Evolutionary conservation across 345 rosid genomes (phyloP).

Genomic region (Lagerstroemia speciosa): DNA sequence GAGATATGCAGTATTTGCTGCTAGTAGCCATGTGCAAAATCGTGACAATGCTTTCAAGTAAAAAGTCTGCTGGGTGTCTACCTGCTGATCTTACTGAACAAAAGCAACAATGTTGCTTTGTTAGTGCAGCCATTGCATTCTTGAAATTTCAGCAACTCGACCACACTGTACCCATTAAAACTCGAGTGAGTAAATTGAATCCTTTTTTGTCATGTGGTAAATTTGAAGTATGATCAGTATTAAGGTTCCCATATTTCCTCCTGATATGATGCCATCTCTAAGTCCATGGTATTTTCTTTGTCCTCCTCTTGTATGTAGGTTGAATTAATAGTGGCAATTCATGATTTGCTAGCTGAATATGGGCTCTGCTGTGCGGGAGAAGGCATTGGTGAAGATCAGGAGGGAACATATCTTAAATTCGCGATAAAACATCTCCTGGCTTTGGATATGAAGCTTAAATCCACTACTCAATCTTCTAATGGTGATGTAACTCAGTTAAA

Average conservation of each 20-base stretch:
- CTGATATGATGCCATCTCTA: neutral
- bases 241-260: neutral
- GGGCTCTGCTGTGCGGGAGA: conserved; percentile 89
- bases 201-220: conserved; percentile 5
- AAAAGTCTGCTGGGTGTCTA: conserved; percentile 38
- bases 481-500: conserved; percentile 31
- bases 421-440: conserved; percentile 89
- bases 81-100: conserved; percentile 50
- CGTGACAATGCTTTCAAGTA: conserved; percentile 49
- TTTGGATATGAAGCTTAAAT: conserved; percentile 85
- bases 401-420: conserved; percentile 86
- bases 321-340: conserved; percentile 75
- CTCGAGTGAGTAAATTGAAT: conserved; percentile 44
- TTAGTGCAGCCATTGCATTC: conserved; percentile 75
- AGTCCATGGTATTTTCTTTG: neutral
- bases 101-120: conserved; percentile 56
- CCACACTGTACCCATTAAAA: conserved; percentile 46
- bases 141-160: conserved; percentile 90
- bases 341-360: conserved; percentile 86
- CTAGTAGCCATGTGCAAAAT: conserved; percentile 70
- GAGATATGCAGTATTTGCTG: conserved; percentile 64
- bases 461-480: conserved; percentile 40
- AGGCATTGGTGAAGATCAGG: conserved; percentile 59
- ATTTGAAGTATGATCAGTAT: neutral
- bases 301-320: conserved; percentile 28